Conservation (phyloP, 768 basidiomycete species). For the Macrolepiota albuminosa region DNA sequence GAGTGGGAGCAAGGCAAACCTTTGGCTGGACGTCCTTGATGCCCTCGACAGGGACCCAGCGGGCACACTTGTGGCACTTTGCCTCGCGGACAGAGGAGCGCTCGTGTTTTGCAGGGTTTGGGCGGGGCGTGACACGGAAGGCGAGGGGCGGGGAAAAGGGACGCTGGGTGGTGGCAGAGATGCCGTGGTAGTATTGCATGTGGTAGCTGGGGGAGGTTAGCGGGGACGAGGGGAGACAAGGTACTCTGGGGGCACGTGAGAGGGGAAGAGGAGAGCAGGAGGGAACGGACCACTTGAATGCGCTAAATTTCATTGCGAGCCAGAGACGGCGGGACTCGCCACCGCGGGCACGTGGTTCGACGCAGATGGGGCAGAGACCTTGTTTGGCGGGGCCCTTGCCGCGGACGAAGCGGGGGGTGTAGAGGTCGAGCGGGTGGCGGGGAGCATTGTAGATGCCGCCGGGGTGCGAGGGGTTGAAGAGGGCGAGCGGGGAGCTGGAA, state of each 20-base stretch:
- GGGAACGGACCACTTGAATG: slow-evolving; percentile 68
- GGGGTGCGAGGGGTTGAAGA: slow-evolving; percentile 32
- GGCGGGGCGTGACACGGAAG: slow-evolving; percentile 47
- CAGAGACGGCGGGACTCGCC: slow-evolving; percentile 63
- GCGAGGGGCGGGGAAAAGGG: slow-evolving; percentile 77
- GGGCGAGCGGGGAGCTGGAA: neutral
- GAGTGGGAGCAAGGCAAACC: slow-evolving; percentile 30
- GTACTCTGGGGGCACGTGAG: neutral
- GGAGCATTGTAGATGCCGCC: slow-evolving; percentile 59
- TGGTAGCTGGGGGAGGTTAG: slow-evolving; percentile 52
- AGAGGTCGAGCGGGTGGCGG: slow-evolving; percentile 58
- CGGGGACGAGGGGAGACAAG: accelerated
- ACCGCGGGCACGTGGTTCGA: slow-evolving; percentile 54
- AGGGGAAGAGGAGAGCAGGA: neutral
- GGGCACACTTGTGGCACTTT: slow-evolving; percentile 70
- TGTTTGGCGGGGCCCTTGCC: slow-evolving; percentile 66
- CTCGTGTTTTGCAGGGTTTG: slow-evolving; percentile 53
- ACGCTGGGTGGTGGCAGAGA: slow-evolving; percentile 59
- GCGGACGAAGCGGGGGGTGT: slow-evolving; percentile 73
- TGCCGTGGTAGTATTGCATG: slow-evolving; percentile 70
- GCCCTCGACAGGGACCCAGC: slow-evolving; percentile 71
- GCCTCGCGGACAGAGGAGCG: slow-evolving; percentile 59
- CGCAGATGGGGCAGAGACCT: slow-evolving; percentile 75
- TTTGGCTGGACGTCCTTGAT: slow-evolving; percentile 72
- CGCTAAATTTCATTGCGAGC: slow-evolving; percentile 77